Evolutionary conservation across 306 rosid species (phyloP).

Genomic region (Prosopis cineraria): DNA sequence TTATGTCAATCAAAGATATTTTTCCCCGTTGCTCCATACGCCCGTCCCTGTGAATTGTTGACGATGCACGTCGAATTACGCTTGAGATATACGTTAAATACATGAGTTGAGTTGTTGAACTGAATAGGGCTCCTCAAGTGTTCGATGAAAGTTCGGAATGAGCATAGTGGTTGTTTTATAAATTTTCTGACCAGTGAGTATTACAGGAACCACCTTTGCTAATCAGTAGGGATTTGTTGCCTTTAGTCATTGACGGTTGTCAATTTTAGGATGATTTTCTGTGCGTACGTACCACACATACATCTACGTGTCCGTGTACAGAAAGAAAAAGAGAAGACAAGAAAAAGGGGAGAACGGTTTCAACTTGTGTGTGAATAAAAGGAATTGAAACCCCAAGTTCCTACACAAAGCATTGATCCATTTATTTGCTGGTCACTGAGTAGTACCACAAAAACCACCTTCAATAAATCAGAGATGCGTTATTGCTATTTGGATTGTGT

Average conservation of each 20-base stretch:
- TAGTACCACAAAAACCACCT: neutral
- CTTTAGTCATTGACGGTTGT: neutral
- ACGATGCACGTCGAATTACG: neutral
- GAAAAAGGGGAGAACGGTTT: conserved; percentile 13
- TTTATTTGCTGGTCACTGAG: neutral
- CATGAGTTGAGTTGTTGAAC: neutral
- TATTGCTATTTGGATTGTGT: conserved; percentile 26
- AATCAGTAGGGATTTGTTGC: neutral
- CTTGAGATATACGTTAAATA: neutral
- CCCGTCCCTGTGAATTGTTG: neutral
- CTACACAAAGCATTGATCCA: neutral
- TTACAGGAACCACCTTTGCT: neutral
- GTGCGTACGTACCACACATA: conserved; percentile 33
- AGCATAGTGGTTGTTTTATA: neutral
- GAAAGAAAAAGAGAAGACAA: neutral
- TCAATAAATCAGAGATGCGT: conserved; percentile 19
- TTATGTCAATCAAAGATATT: neutral
- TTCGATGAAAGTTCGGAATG: conserved; percentile 42
- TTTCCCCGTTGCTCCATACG: neutral
- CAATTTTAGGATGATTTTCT: conserved; percentile 17
- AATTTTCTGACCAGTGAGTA: neutral
- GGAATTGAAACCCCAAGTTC: conserved; percentile 43
- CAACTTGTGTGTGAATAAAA: conserved; percentile 29
- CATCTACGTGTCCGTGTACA: neutral
- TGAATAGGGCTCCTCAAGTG: conserved; percentile 15